Conservation (phyloP, 2,329 filamentous ascomycete species). For the Colletotrichum gigasporum region DNA sequence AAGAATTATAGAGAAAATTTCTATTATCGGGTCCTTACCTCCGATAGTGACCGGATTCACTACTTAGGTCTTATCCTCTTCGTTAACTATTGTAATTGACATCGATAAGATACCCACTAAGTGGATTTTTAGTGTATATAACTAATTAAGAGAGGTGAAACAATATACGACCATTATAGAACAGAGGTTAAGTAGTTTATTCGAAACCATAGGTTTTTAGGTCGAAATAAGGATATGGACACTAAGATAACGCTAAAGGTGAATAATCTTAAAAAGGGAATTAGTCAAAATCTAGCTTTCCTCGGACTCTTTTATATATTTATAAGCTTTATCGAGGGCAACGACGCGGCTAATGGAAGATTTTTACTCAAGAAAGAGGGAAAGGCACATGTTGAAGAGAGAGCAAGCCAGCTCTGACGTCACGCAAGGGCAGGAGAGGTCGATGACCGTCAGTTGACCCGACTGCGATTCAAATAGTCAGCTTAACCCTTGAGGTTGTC, state of each 20-base stretch:
- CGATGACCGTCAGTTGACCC: constrained; percentile 71
- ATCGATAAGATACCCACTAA: constrained; percentile 39
- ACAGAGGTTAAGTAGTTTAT: constrained; percentile 75
- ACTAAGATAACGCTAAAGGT: constrained; percentile 76
- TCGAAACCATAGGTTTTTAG: constrained; percentile 79
- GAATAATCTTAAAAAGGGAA: constrained; percentile 69
- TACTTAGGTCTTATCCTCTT: not conserved
- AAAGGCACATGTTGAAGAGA: constrained; percentile 77
- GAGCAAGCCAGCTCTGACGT: constrained; percentile 73
- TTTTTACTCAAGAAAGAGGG: constrained; percentile 69
- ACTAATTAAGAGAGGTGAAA: constrained; percentile 61
- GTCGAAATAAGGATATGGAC: constrained; percentile 77
- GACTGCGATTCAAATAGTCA: constrained; percentile 37
- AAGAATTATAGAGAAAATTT: constrained; percentile 54
- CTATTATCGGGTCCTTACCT: constrained; percentile 36
- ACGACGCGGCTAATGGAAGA: constrained; percentile 65
- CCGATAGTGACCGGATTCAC: constrained; percentile 28
- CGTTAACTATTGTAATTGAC: not conserved
- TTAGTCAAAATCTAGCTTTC: constrained; percentile 69
- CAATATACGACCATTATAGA: constrained; percentile 76
- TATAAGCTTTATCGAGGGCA: constrained; percentile 82
- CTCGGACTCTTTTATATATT: constrained; percentile 70
- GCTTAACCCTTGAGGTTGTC: too few relatives aligned
- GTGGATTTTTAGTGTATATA: constrained; percentile 39
- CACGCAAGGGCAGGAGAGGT: constrained; percentile 78